A percentile compares a stretch with the other conserved stretches of the same genome.
Conservation (phyloP, 2,329 filamentous ascomycete species). For the Colletotrichum sidae region DNA sequence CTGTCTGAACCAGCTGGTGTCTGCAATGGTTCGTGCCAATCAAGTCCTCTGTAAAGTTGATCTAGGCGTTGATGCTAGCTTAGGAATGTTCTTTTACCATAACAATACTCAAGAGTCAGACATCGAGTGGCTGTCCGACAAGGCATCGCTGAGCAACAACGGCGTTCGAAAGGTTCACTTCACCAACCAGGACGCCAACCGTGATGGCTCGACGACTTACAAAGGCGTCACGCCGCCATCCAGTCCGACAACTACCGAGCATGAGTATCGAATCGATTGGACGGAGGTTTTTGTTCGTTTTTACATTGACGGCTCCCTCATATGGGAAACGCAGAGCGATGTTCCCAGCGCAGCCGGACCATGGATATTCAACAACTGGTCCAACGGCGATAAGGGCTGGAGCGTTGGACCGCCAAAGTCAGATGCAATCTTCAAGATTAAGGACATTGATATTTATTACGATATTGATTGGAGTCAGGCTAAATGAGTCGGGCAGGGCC, state of each 20-base stretch:
- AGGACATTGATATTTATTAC: slow-evolving; percentile 42
- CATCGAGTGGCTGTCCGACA: slow-evolving; percentile 47
- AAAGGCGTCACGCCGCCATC: slow-evolving; percentile 36
- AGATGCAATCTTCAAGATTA: slow-evolving; percentile 37
- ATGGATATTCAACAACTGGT: slow-evolving; percentile 48
- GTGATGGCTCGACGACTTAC: slow-evolving; percentile 34
- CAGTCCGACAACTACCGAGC: slow-evolving; percentile 42
- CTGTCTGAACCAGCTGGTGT: slow-evolving; percentile 43
- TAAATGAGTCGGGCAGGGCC: no score
- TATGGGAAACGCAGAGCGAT: slow-evolving; percentile 42
- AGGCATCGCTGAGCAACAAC: slow-evolving; percentile 40
- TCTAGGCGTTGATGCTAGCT: no score
- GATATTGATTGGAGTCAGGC: slow-evolving; percentile 38
- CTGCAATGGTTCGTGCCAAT: slow-evolving; percentile 42
- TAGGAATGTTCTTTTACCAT: slow-evolving; percentile 46
- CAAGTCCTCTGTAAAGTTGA: neutral
- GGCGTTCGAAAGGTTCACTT: slow-evolving; percentile 42
- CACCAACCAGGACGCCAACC: slow-evolving; percentile 44
- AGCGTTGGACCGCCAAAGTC: slow-evolving; percentile 42
- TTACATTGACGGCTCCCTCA: slow-evolving; percentile 42
- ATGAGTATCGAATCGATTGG: slow-evolving; percentile 47
- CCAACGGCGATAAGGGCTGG: slow-evolving; percentile 45
- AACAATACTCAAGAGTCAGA: slow-evolving; percentile 43
- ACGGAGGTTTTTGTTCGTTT: slow-evolving; percentile 40
- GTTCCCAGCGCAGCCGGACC: slow-evolving; percentile 41